Evolutionary conservation across 768 basidiomycete species (phyloP), one percentile per base, ranked within the genome.

Genomic region (Pleurotus cornucopiae): DNA sequence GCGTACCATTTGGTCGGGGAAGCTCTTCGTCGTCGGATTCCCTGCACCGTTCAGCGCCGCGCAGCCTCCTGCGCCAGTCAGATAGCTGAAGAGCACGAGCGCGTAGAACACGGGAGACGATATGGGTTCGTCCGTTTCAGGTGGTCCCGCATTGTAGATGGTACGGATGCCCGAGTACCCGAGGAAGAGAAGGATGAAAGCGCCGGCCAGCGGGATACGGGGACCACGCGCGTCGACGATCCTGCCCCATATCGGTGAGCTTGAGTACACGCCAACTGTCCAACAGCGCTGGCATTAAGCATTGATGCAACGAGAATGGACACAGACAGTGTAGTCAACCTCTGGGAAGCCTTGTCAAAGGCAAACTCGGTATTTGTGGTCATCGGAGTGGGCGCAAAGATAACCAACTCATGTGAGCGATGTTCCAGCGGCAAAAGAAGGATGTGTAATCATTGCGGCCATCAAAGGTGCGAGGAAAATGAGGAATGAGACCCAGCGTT

Each of bases 1-100:
- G 64, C 79, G 52, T 55, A 83, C 83, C 21, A 81, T 76, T 43
- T 71, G 71, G 57, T 91, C 85, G 0, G 89, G 84, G 61, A 94
- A 94, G 20, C 84, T 83, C 61, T 90, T 94, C 0, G 94, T 94
- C 0, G 88, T 89, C 2, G 89, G 76, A 64, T 95, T 97, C 18
- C 94, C 74, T 0, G 84, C 76, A 16, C 85, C 78, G 0, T 77
- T 73, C 4, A 91, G 67, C 0, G 89, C 92, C 1, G 80, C 86
- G 57, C 86, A 87, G 0, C 86, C 87, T 0, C 92, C 94, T 2
- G 80, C 71, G 0, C 94, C 94, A 0, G 89, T 92, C 64, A 91
- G 71, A 67, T 81, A 87, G 55, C 81, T 80, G 60, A 81, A 92
- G 4, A 80, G 6, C 1, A 86, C 74, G 2, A 96, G 80, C 0